Evolutionary conservation across 345 rosid genomes (phyloP).

Genomic region (Trapa bicornis): DNA sequence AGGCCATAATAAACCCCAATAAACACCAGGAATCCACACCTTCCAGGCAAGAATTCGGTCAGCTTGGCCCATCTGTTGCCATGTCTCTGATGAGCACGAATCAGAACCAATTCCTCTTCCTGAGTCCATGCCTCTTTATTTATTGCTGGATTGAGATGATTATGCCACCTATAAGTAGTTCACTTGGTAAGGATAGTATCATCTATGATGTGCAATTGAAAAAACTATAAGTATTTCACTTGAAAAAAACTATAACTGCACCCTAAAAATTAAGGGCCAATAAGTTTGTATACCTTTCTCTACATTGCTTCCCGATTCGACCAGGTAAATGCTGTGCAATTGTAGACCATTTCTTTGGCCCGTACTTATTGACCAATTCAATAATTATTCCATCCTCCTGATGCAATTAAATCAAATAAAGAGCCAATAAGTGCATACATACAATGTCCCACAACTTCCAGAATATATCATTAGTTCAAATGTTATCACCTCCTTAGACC

Average conservation of each 20-base stretch:
- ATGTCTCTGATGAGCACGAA: slow-evolving; percentile 90
- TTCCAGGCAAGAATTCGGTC: slow-evolving; percentile 94
- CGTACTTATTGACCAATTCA: slow-evolving; percentile 68
- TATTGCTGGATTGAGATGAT: slow-evolving; percentile 93
- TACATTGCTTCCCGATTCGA: slow-evolving; percentile 95
- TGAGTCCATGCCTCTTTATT: slow-evolving; percentile 99
- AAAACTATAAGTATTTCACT: background rate
- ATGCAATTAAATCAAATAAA: slow-evolving; percentile 4
- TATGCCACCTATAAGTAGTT: slow-evolving; percentile 73
- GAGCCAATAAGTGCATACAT: background rate
- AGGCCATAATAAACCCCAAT: background rate
- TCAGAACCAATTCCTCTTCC: slow-evolving; percentile 89
- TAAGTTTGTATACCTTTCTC: slow-evolving; percentile 55
- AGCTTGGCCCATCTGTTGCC: slow-evolving; percentile 99
- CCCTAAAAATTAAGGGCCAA: background rate
- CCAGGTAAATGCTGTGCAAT: slow-evolving; percentile 94
- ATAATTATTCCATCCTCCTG: slow-evolving; percentile 87
- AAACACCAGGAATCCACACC: slow-evolving; percentile 21
- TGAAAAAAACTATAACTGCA: background rate
- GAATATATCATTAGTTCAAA: background rate
- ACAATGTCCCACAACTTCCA: background rate
- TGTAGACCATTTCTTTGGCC: slow-evolving; percentile 98
- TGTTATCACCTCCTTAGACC: slow-evolving; percentile 90
- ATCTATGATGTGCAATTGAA: too few species aligned
- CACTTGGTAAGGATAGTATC: background rate